A percentile compares a stretch with the other conserved stretches of the same genome.
These are phyloP conservation scores for Talaromyces thailandensis DNA, from an alignment of 495 filamentous ascomycete genomes.

Conservation along the genomic window DNA sequence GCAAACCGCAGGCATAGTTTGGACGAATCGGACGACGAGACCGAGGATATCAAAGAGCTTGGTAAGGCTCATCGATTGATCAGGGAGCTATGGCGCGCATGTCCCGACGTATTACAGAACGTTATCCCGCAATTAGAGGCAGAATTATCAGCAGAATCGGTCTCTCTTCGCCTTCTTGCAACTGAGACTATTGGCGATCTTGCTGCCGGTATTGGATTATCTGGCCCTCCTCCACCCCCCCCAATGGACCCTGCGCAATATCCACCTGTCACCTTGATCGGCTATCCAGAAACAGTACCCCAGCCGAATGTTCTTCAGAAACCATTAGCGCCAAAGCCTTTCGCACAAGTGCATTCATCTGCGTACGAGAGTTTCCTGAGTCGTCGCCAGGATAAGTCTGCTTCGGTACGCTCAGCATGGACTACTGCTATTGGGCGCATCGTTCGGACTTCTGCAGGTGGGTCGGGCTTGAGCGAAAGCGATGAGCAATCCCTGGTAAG, in stretches of 20 bases:
- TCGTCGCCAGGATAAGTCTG: slow-evolving; percentile 75
- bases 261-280: slow-evolving; percentile 60
- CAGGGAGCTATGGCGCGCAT: slow-evolving; percentile 89
- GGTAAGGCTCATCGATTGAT: slow-evolving; percentile 82
- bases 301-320: slow-evolving; percentile 62
- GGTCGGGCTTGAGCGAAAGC: slow-evolving; percentile 67
- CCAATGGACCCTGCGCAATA: slow-evolving; percentile 71
- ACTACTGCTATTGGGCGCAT: slow-evolving; percentile 77
- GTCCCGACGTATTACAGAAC: slow-evolving; percentile 79
- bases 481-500: slow-evolving; percentile 67
- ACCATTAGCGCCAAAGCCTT: slow-evolving; percentile 73
- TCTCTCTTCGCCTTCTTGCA: slow-evolving; percentile 74
- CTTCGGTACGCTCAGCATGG: slow-evolving; percentile 75
- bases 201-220: slow-evolving; percentile 81
- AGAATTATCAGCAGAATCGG: slow-evolving; percentile 82
- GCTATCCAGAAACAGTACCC: slow-evolving; percentile 39
- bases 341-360: slow-evolving; percentile 65
- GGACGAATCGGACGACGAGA: slow-evolving; percentile 71
- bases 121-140: slow-evolving; percentile 92
- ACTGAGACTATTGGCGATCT: slow-evolving; percentile 94
- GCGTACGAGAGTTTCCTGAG: slow-evolving; percentile 76
- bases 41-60: slow-evolving; percentile 78
- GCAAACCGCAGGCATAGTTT: slow-evolving; percentile 38
- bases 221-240: slow-evolving; percentile 67
- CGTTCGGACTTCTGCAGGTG: slow-evolving; percentile 71